Percentiles rank a stretch among this genome's conserved stretches.
Evolutionary conservation across 2,329 filamentous ascomycete species (phyloP).

Genomic region (Colletotrichum lentis): DNA sequence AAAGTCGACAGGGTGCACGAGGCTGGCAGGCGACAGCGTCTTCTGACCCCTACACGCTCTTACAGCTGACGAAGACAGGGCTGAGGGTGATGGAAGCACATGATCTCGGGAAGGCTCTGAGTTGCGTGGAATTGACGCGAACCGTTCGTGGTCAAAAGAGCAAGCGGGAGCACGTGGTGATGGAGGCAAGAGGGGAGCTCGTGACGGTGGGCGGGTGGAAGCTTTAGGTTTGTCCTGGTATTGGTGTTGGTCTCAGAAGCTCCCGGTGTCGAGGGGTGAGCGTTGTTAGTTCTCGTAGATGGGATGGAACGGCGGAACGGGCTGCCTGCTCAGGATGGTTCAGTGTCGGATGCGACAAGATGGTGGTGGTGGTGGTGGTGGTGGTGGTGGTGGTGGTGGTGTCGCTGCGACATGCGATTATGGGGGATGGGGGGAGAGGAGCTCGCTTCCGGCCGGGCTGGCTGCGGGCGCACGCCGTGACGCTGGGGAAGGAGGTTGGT

Average conservation of each 20-base stretch:
- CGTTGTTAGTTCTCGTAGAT: not conserved
- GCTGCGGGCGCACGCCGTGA: not conserved
- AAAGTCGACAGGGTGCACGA: slow-evolving; percentile 11
- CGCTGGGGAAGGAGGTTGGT: not conserved
- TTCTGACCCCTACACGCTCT: slow-evolving; percentile 33
- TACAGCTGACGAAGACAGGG: slow-evolving; percentile 30
- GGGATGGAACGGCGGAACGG: too few species aligned
- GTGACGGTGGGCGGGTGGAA: slow-evolving; percentile 30
- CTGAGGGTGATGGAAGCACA: slow-evolving; percentile 31
- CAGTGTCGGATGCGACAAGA: not conserved
- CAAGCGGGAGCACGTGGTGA: slow-evolving; percentile 30
- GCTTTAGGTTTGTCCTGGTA: slow-evolving; percentile 22
- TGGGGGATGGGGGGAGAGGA: not conserved
- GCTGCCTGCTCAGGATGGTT: not conserved
- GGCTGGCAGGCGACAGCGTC: slow-evolving; percentile 34
- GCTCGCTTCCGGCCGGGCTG: not conserved
- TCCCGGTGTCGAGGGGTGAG: slow-evolving; percentile 5
- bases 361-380: not conserved
- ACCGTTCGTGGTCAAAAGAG: slow-evolving; percentile 9
- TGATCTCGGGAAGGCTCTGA: slow-evolving; percentile 26
- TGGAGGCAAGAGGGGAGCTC: slow-evolving; percentile 7
- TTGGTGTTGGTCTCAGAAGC: slow-evolving; percentile 21
- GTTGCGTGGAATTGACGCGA: slow-evolving; percentile 1
- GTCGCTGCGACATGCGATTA: not conserved
- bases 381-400: too few species aligned